These are phyloP conservation scores for Endotrypanum monterogeii DNA, from an alignment of 208 protist species.

Conservation along the genomic window DNA sequence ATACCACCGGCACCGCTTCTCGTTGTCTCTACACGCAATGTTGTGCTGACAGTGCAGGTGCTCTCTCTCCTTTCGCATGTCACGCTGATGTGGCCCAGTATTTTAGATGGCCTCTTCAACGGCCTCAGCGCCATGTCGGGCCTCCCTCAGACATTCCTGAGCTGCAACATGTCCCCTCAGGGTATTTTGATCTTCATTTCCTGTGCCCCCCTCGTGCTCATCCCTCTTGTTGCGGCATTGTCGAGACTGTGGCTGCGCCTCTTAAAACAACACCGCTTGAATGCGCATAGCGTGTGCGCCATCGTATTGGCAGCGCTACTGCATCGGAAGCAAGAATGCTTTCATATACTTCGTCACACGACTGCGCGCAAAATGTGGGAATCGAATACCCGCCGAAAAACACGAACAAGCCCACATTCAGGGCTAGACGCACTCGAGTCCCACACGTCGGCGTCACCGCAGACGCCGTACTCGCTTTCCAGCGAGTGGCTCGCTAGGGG, in stretches of 20 bases:
- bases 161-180: constrained; percentile 9
- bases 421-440: neutral
- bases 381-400: neutral
- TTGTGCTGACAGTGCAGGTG: constrained; percentile 32
- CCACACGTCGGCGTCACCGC: neutral
- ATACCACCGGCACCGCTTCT: constrained; percentile 13
- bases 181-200: constrained; percentile 11
- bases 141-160: constrained; percentile 16
- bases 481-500: too few relatives aligned
- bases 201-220: constrained; percentile 20
- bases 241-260: constrained; percentile 10
- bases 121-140: constrained; percentile 20
- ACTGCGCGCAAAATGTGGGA: constrained; percentile 13
- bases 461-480: neutral
- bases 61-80: constrained; percentile 21
- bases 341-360: constrained; percentile 26
- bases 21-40: constrained; percentile 21
- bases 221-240: constrained; percentile 18
- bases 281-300: constrained; percentile 14
- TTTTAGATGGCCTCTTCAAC: constrained; percentile 19
- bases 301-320: constrained; percentile 28
- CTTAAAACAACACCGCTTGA: constrained; percentile 15
- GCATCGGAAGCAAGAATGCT: constrained; percentile 30
- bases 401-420: neutral
- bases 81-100: constrained; percentile 14